Base-by-base conservation (phyloP, 352 stramenopile genomes). In the Globisporangium okanoganense region DNA sequence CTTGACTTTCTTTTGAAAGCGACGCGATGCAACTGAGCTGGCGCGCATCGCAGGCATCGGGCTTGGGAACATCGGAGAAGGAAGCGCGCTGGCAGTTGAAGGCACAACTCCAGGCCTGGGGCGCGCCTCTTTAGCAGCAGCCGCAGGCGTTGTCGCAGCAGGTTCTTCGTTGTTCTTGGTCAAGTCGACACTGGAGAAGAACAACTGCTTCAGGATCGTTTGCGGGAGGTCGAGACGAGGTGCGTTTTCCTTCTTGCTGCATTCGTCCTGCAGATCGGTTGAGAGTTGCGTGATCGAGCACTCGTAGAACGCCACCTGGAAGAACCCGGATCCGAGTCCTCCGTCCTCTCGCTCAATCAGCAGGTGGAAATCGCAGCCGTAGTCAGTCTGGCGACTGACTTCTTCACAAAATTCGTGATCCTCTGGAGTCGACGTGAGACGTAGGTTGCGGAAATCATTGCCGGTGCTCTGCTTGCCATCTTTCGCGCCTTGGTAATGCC, bases 251-350 rank as follows among this genome's bases (percentile, higher is more conserved):
- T 69, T 66, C 25, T 69, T 62, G 36, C 64, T 70, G n/a, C 60
- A 66, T 31, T 80, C 61, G 3, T n/a, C n/a, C n/a, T 71, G 69
- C 13, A 78, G 61, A 31, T 79, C 69, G 3, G 67, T 71, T 2
- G 80, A 79, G 8, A 93, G 61, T n/a, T 72, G 71, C n/a, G 71
- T 67, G 7, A 93, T 56, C 5, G 83, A 92, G 52, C 85, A 94
- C 62, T 96, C 87, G 45, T 94, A 94, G 54, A 96, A 94, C 9
- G 84, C 79, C 57, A 96, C 80, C 58, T 94, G 87, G 57, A 96
- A 92, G 58, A 92, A 92, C 0, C 86, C 84, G 7, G 84, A 92
- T 0, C 83, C 78, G 6, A 86, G 35, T 6, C 54, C 52, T 4
- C 74, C 81, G 29, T 75, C 66, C n/a, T 68, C 58, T 56, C 66